Evolutionary conservation across 1,139 yeast genomes (phyloP).

Genomic region (Tardiomyces depauwii): DNA sequence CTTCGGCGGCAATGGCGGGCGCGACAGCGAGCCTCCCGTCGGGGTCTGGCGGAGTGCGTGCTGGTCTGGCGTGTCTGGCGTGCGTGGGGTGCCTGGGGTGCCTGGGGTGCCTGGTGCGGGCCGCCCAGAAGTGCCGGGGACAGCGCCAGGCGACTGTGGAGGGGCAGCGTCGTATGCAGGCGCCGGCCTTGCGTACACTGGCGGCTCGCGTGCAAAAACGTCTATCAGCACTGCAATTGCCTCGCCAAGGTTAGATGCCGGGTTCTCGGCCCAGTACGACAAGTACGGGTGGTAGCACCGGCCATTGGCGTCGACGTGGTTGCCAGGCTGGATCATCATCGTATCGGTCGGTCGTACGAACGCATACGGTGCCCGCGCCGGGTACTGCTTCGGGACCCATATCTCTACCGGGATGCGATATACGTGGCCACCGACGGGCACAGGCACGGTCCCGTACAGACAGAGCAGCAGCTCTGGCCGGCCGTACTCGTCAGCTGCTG

Average conservation of each 20-base stretch:
- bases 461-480: slow-evolving; percentile 48
- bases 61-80: too few species aligned
- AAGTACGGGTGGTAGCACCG: slow-evolving; percentile 59
- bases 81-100: too few species aligned
- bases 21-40: slow-evolving; percentile 1
- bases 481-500: slow-evolving; percentile 35
- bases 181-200: slow-evolving; percentile 32
- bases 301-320: slow-evolving; percentile 66
- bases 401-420: slow-evolving; percentile 50
- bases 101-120: too few species aligned
- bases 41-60: slow-evolving; percentile 2
- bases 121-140: too few species aligned
- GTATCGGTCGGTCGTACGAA: slow-evolving; percentile 44
- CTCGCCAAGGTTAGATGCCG: slow-evolving; percentile 29
- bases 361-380: slow-evolving; percentile 48
- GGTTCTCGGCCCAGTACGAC: slow-evolving; percentile 39
- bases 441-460: slow-evolving; percentile 46
- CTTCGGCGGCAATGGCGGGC: slow-evolving; percentile 3
- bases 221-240: slow-evolving; percentile 31
- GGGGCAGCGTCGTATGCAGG: background rate
- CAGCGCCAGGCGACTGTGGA: slow-evolving; percentile 19
- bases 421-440: slow-evolving; percentile 20
- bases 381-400: slow-evolving; percentile 72
- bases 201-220: slow-evolving; percentile 37
- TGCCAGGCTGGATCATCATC: slow-evolving; percentile 46